Base-by-base conservation (phyloP, 176 grass and related monocot genomes). In the Elaeis guineensis region DNA sequence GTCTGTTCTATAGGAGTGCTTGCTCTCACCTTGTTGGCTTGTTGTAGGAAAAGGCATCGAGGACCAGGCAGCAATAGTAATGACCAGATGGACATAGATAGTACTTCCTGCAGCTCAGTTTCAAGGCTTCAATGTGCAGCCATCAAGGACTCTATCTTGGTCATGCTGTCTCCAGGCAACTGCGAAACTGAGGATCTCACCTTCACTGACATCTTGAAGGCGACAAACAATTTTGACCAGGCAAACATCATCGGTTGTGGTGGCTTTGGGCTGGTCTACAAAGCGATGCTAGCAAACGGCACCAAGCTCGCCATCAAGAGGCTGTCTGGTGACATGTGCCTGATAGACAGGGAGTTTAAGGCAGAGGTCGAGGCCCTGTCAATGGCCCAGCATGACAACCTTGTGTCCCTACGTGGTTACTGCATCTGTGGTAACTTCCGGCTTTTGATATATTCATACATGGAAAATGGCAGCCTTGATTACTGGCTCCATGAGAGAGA, bases 401-500 rank as follows among this genome's bases (percentile, higher is more conserved):
- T 93, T 0, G 89, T 93, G 29, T 69, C 89, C 49, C 58, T 93
- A 19, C 82, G 78, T 78, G 89, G 89, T 22, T 93, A 93, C 57
- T 93, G 84, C 70, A 93, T 87, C 49, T 72, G 78, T 55, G 80
- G 80, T 65, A 83, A 69, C 62, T 51, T 78, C 4, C 87, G 83
- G 55, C 72, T 93, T 58, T 68, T 93, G 61, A 84, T 93, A 67
- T 93, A 81, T 83, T 93, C 90, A 69, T 95, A 83, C 70, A 95
- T 95, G 90, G 86, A 95, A 69, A 95, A 95, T 71, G 90, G 90
- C 9, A 95, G 90, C 50, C 78, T 95, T 20, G 90, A 95, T 18
- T 86, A 90, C 65, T 95, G 90, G 86, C 77, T 95, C 32, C 90
- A 95, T 70, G 88, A 89, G 62, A 77, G 55, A 67, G 62, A 59